Conservation (phyloP, 106 monocot species). For the Acanthochlamys bracteata region DNA sequence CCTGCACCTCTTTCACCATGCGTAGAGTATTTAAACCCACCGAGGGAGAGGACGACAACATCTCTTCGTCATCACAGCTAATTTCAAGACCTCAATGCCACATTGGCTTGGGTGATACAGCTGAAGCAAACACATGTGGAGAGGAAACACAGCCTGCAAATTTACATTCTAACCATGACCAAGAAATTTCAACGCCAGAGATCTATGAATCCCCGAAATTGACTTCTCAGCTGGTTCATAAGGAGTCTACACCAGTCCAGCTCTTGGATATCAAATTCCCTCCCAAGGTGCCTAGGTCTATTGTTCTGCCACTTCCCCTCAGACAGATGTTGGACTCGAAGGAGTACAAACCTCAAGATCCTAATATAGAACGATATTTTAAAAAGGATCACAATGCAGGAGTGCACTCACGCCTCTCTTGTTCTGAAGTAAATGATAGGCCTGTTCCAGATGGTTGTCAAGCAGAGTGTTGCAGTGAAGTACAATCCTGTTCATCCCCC, state of each 20-base stretch:
- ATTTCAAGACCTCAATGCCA: conserved; percentile 26
- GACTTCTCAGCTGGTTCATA: conserved; percentile 28
- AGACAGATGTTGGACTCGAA: conserved; percentile 46
- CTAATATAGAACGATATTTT: conserved; percentile 7
- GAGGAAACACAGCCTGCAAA: conserved; percentile 17
- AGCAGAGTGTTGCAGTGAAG: conserved; percentile 61
- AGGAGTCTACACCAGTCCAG: conserved; percentile 26
- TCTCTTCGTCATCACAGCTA: conserved; percentile 27
- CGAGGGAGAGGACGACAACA: conserved; percentile 36
- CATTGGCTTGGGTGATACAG: conserved; percentile 28
- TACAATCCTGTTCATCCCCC: conserved; percentile 71
- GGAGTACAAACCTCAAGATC: conserved; percentile 17
- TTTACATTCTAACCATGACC: conserved; percentile 27
- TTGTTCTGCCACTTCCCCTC: conserved; percentile 49
- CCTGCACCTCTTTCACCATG: conserved; percentile 49
- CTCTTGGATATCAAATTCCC: conserved; percentile 87
- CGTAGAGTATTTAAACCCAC: conserved; percentile 54
- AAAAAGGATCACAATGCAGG: conserved; percentile 2
- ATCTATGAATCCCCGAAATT: conserved; percentile 50
- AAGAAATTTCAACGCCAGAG: conserved; percentile 47
- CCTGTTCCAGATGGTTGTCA: conserved; percentile 4
- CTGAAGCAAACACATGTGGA: conserved; percentile 15
- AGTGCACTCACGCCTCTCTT: not conserved
- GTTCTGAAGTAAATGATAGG: conserved; percentile 7
- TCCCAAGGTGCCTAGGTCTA: conserved; percentile 46